These are phyloP conservation scores for Arabidopsis arenosa DNA, from an alignment of 345 rosid species.

Conservation along the genomic window DNA sequence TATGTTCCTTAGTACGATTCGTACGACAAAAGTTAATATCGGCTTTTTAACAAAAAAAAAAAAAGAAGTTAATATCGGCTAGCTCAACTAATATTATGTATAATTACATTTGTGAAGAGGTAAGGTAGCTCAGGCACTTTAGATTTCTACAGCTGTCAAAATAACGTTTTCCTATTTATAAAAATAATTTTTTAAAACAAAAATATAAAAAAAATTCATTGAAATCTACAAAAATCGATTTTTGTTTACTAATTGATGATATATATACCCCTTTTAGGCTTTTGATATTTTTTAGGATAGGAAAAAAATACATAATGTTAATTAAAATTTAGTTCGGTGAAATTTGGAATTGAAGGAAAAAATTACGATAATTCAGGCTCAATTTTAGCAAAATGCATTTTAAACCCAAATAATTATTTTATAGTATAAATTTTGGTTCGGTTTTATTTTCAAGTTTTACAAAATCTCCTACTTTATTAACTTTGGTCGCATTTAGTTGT, in stretches of 20 bases:
- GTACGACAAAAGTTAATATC: conserved; percentile 32
- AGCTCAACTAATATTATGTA: conserved; percentile 17
- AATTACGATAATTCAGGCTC: no score
- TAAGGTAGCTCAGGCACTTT: neutral
- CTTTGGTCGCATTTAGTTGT: conserved; percentile 21
- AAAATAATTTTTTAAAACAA: no score
- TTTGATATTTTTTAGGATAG: neutral
- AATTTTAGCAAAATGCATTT: neutral
- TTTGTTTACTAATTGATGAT: no score
- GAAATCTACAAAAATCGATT: no score
- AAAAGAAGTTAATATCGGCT: conserved; percentile 8
- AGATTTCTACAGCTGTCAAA: neutral
- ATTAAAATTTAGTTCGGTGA: no score
- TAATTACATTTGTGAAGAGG: neutral
- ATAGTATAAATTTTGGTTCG: neutral
- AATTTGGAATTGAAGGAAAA: neutral
- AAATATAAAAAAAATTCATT: no score
- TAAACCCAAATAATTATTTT: neutral
- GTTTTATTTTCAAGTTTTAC: neutral
- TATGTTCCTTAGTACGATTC: conserved; percentile 32
- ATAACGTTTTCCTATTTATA: no score
- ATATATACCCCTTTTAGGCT: no score
- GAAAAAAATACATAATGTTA: neutral
- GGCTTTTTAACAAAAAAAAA: neutral
- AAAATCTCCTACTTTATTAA: neutral